A percentile compares a stretch with the other conserved stretches of the same genome.
These are phyloP conservation scores for Stagonosporopsis rhizophila DNA, from an alignment of 2,329 filamentous ascomycete genomes.

Conservation along the genomic window DNA sequence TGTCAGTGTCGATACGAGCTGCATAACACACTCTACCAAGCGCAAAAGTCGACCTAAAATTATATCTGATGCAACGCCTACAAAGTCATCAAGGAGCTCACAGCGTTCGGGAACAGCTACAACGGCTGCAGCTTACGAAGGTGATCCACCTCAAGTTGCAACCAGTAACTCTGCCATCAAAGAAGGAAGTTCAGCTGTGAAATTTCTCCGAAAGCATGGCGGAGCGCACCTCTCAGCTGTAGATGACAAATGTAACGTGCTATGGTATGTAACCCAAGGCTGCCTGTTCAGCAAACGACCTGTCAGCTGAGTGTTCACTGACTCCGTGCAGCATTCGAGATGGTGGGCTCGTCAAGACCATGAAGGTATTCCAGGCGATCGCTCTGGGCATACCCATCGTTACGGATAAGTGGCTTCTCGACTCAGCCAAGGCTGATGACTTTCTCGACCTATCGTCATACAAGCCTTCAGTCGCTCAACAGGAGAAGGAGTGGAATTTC, in stretches of 20 bases:
- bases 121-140: constrained; percentile 29
- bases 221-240: constrained; percentile 40
- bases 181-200: constrained; percentile 31
- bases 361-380: constrained; percentile 55
- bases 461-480: constrained; percentile 41
- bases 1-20: constrained; percentile 12
- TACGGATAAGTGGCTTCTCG: constrained; percentile 55
- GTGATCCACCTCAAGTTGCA: constrained; percentile 38
- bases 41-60: constrained; percentile 20
- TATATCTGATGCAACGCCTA: constrained; percentile 16
- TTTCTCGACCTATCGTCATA: constrained; percentile 48
- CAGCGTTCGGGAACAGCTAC: constrained; percentile 22
- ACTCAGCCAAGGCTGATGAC: constrained; percentile 45
- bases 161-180: constrained; percentile 44
- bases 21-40: constrained; percentile 14
- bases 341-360: constrained; percentile 51
- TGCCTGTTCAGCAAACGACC: not conserved
- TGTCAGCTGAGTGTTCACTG: constrained; percentile 11
- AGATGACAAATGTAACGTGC: constrained; percentile 41
- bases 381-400: constrained; percentile 55
- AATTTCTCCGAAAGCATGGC: constrained; percentile 47
- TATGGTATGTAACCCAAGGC: constrained; percentile 36
- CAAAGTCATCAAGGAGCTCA: constrained; percentile 30
- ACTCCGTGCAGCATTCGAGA: constrained; percentile 46
- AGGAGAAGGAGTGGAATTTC: constrained; percentile 51